Base-by-base conservation (phyloP, 805 yeast genomes). In the Tetrapisispora iriomotensis region DNA sequence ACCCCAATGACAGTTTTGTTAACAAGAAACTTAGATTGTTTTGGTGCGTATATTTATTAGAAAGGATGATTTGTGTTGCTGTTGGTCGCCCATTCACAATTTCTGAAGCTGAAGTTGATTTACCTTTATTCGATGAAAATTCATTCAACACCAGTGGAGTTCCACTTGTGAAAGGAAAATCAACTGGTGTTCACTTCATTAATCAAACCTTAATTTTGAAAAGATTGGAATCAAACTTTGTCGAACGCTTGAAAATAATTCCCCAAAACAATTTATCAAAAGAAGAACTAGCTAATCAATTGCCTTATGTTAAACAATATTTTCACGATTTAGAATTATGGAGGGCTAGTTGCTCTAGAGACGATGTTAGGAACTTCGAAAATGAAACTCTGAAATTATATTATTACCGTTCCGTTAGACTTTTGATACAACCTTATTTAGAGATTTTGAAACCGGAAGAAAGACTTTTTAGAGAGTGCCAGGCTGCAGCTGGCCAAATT, bases 401-500 rank as follows among this genome's bases (percentile, higher is more conserved):
- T 45, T 78, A 78, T 49, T 74, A 75, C 49, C 63, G 79, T 30
- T 69, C 82, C 1, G 77, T 78, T 6, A 61, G 85, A 43, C 57
- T 75, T 35, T 56, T 78, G 43, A 69, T 78, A 38, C 83, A 77
- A 50, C 85, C 85, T 9, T 78, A 74, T 53, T 51, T 78, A 41
- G 83, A 77, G 49, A 56, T 75, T 6, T 56, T 78, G 48, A 75
- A 74, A 42, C 82, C 83, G 5, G 74, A 71, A 49, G 78, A 75
- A 52, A 64, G 72, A 34, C 58, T 78, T 23, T 77, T 78, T 53
- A 65, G 70, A 38, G 82, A 77, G 54, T 78, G 84, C 54, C 83
- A 77, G 51, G 79, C 79, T 2, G 82, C 82, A 19, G 82, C 83
- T 1, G 84, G 83, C 21, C 80, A 76, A 52, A 73, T 78, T 29